phyloP scores from a whole-genome alignment of 1,139 yeast species.

The Zygosaccharomyces sapae region DNA sequence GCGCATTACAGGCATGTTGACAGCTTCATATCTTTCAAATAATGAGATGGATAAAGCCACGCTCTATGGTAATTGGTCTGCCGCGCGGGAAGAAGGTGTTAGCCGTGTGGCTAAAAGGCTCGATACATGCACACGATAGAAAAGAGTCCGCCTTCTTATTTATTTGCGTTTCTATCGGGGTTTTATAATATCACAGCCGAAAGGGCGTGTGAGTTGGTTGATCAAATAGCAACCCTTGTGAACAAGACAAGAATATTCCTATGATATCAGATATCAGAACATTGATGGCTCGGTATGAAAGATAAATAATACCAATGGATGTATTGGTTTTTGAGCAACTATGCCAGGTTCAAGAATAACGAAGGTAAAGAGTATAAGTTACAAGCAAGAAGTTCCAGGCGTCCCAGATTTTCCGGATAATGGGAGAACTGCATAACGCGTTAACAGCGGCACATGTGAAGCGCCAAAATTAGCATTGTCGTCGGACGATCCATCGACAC shows the following conservation, averaged over 20 bases:
- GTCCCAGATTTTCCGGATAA: neutral
- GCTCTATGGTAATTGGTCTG: neutral
- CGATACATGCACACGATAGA: neutral
- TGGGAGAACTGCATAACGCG: neutral
- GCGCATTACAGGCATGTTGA: neutral
- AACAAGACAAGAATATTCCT: neutral
- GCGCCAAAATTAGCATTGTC: neutral
- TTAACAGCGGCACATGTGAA: neutral
- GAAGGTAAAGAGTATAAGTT: neutral
- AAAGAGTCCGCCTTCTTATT: neutral
- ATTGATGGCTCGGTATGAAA: neutral
- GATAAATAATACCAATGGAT: neutral
- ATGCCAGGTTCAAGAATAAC: neutral
- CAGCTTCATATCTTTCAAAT: neutral
- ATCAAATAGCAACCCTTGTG: neutral
- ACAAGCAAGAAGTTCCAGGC: neutral
- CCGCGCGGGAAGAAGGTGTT: neutral
- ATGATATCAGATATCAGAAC: neutral
- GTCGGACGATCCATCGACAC: neutral
- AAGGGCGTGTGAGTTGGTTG: neutral
- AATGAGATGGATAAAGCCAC: neutral
- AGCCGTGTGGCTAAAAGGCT: neutral
- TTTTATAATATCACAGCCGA: neutral
- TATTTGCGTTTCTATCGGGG: neutral
- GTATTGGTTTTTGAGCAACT: neutral